Base-by-base conservation (phyloP, 768 basidiomycete species). In the Pleurotus salmoneostramineus region DNA sequence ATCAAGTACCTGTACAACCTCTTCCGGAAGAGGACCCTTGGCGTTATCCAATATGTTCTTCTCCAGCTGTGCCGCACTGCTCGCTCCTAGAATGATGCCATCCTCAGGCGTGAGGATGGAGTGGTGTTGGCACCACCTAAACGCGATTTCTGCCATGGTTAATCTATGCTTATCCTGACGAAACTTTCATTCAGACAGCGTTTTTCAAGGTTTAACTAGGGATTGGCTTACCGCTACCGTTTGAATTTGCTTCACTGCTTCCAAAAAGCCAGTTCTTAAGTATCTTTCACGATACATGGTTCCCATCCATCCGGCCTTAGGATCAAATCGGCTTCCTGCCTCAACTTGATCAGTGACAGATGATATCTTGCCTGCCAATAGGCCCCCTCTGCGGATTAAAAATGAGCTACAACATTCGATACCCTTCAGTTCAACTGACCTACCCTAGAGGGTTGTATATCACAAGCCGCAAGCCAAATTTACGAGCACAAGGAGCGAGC, bases 11-110 rank as follows among this genome's bases (percentile, higher is more conserved):
- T 75, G 66, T 5, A 84, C 69, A 1, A 86, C 74, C 32, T 78
- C 81, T 40, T 81, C 73, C 3, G 82, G 80, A 34, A 85, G 71
- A 0, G 82, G 81, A 0, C 83, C 83, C 65, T 82, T 81, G 62
- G 74, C 80, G 49, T 72, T 73, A 58, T 80, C 76, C 48, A 68
- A 66, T 48, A 76, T 71, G 58, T 82, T 81, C 59, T 74, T 68
- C 60, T 76, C 66, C 50, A 82, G 58, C 61, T 83, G 81, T 2
- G 62, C 67, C 4, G 67, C 69, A n/a, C 74, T 77, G 62, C 74
- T 77, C 4, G 80, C 79, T 2, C 80, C 82, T 4, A 82, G 62
- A 54, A 83, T 79, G 10, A 82, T 66, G 2, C 79, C 82, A 56
- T 82, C 81, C 31, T 60, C 50, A 0, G 71, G 71, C 6, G 60